Evolutionary conservation across 768 basidiomycete species (phyloP).

Genomic region (Termitomyces sp.): DNA sequence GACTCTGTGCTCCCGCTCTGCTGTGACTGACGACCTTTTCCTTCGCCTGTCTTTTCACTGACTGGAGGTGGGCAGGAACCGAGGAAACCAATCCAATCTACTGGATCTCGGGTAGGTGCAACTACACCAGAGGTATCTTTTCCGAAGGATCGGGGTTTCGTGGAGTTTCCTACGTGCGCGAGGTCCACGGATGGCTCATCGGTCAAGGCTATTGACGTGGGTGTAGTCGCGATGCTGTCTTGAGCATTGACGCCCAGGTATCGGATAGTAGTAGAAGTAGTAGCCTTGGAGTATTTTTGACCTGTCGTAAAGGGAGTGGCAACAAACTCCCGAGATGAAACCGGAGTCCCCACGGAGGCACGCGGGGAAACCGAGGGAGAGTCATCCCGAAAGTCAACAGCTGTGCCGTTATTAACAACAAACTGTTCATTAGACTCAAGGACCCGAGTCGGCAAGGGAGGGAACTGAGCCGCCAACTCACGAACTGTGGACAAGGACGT

Average conservation of each 20-base stretch:
- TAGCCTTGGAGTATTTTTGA: not conserved
- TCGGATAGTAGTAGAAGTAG: not conserved
- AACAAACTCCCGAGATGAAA: not conserved
- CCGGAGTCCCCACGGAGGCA: not conserved
- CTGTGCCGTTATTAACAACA: not conserved
- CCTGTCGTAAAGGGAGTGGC: not conserved
- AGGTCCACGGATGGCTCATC: constrained; percentile 6
- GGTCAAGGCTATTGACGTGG: not conserved
- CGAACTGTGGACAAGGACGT: constrained; percentile 42
- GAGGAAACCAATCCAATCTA: constrained; percentile 12
- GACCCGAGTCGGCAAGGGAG: constrained; percentile 36
- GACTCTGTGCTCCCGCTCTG: constrained; percentile 9
- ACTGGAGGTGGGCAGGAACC: not conserved
- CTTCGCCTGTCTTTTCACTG: constrained; percentile 5
- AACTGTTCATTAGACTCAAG: constrained; percentile 14
- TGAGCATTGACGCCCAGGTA: not conserved
- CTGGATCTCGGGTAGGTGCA: not conserved
- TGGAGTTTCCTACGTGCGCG: not conserved
- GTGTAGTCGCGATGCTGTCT: not conserved
- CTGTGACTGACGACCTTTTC: not conserved
- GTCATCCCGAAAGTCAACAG: constrained; percentile 7
- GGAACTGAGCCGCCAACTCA: constrained; percentile 50
- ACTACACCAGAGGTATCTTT: not conserved
- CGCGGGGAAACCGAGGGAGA: not conserved
- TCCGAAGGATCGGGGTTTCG: not conserved